Evolutionary conservation across 352 stramenopile species (phyloP), one percentile per base, ranked within the genome.

Genomic region (Globisporangium irregulare): DNA sequence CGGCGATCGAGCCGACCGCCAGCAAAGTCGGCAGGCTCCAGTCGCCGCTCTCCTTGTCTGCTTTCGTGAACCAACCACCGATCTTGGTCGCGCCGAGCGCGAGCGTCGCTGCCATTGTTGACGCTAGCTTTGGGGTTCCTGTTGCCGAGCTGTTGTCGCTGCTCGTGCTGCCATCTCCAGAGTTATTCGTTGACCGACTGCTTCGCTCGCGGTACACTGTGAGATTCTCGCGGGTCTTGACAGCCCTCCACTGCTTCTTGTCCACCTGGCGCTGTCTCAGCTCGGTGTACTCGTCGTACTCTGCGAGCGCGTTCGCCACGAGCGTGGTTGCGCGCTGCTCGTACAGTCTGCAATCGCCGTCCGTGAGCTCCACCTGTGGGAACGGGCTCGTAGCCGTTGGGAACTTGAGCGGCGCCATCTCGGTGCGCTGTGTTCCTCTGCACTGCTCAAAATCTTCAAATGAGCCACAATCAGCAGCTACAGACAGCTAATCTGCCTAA

Each of bases 1-100:
- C 73, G 18, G 48, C 51, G 46, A 86, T 84, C 7, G 68, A 82
- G 5, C 80, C 78, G 38, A 77, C 74, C 62, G 79, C 76, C 38
- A 84, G 72, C 27, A 88, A 62, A 20, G 75, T 68, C 1, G 64
- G 77, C 57, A 82, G 62, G 24, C 72, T 77, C 59, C 60, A 78
- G 69, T 64, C 64, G 38, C n/a, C 62, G 14, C 32, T 53, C 10
- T 60, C 58, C 27, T 67, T 69, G 64, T 74, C 64, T 34, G 67
- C 4, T n/a, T 68, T 60, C 10, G 36, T 46, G 29, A 66, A 60
- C 50, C 59, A 59, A 22, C 48, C 59, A 53, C 64, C 25, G 59
- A 70, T 65, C 34, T 62, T 71, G 1, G 64, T 53, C 38, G 65
- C 51, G 41, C 68, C 46, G 15, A 54, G 15, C 22, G 66, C 32